phyloP scores from a whole-genome alignment of 2,329 filamentous ascomycete species.

The Thermomyces lanuginosus region DNA sequence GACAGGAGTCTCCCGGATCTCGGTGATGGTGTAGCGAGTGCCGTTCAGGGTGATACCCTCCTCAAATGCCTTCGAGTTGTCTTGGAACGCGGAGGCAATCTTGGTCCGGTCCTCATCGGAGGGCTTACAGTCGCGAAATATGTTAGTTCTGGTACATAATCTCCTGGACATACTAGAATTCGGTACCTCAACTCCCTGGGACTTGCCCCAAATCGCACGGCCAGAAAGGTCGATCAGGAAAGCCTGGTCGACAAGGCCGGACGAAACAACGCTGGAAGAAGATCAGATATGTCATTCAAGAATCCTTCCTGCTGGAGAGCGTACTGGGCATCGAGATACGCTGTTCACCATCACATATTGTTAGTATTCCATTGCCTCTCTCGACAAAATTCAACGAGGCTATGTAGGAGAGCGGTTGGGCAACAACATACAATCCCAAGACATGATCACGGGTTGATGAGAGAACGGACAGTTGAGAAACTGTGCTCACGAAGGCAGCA shows the following conservation, averaged over 20 bases:
- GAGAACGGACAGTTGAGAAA: no score
- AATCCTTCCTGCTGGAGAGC: constrained; percentile 2
- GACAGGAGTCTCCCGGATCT: no score
- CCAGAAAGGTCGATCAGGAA: constrained; percentile 70
- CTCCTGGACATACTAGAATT: no score
- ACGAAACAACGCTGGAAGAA: constrained; percentile 54
- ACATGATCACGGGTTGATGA: no score
- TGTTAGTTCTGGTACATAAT: no score
- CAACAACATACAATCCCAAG: background rate
- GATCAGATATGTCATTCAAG: background rate
- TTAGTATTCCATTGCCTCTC: no score
- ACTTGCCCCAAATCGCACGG: constrained; percentile 63
- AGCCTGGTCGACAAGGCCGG: constrained; percentile 64
- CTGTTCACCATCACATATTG: no score
- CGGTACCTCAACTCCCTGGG: constrained; percentile 55
- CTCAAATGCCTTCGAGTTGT: constrained; percentile 40
- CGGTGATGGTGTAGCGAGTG: no score
- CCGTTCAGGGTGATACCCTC: constrained; percentile 62
- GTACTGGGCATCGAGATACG: constrained; percentile 4
- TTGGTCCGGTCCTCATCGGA: constrained; percentile 39
- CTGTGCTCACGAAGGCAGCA: no score
- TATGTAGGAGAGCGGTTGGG: background rate
- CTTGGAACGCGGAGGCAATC: constrained; percentile 37
- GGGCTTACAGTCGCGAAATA: no score
- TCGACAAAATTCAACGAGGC: background rate